Conservation (phyloP, 2,329 filamentous ascomycete genomes). For the Epichloe sylvatica region DNA sequence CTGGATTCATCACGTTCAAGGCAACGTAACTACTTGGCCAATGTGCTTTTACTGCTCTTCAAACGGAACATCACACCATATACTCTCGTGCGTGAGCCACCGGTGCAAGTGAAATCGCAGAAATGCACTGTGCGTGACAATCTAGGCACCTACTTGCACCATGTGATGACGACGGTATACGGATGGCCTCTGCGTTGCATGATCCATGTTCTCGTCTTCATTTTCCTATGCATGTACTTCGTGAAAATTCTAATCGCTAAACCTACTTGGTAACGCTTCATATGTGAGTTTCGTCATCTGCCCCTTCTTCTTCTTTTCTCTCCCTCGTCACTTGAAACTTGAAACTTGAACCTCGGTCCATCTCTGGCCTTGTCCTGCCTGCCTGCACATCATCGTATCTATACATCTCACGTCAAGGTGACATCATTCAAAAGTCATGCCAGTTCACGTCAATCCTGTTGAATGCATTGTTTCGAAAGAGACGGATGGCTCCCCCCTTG, state of each 20-base stretch:
- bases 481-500: not conserved
- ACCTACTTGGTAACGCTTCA: not conserved
- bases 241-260: not conserved
- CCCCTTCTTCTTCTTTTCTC: not conserved
- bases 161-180: too few species aligned
- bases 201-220: too few species aligned
- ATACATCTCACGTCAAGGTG: not conserved
- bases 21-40: too few species aligned
- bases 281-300: not conserved
- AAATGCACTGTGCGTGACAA: too few species aligned
- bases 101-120: too few species aligned
- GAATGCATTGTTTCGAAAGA: not conserved
- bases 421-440: not conserved
- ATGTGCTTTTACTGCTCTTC: too few species aligned
- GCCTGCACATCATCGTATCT: too few species aligned
- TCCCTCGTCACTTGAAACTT: not conserved
- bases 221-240: not conserved
- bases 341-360: not conserved
- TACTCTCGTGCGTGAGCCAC: too few species aligned
- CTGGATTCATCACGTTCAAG: too few species aligned
- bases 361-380: not conserved
- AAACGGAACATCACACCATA: too few species aligned
- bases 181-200: too few species aligned
- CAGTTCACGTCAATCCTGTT: not conserved
- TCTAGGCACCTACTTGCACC: too few species aligned